Percentiles rank a stretch among this genome's conserved stretches.
Evolutionary conservation across 108 stramenopile species (phyloP).

Genomic region (Fragilaria crotonensis): DNA sequence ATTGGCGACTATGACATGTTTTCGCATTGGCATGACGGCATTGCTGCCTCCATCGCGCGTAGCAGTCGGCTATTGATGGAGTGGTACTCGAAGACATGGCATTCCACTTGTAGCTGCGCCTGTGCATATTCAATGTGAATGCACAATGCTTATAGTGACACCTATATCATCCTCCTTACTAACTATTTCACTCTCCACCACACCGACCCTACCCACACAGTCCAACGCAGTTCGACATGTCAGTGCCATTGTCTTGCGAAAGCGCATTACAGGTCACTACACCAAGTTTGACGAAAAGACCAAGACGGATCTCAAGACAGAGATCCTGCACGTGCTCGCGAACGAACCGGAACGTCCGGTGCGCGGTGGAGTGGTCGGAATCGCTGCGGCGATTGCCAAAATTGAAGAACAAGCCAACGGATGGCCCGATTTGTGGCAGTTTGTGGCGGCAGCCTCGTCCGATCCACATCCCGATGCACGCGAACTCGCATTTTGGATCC

Average conservation of each 20-base stretch:
- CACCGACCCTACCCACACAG: slow-evolving; percentile 11
- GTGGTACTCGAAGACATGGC: too few relatives aligned
- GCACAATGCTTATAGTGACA: too few relatives aligned
- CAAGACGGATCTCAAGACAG: slow-evolving; percentile 50
- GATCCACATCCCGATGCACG: slow-evolving; percentile 64
- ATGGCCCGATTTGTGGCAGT: slow-evolving; percentile 81
- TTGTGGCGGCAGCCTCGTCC: slow-evolving; percentile 57
- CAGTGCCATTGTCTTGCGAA: slow-evolving; percentile 85
- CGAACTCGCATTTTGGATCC: slow-evolving; percentile 88
- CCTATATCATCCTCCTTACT: neutral
- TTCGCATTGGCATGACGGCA: too few relatives aligned
- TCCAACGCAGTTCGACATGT: slow-evolving; percentile 82
- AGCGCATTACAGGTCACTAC: slow-evolving; percentile 78
- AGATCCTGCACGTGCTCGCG: slow-evolving; percentile 65
- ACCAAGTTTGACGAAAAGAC: slow-evolving; percentile 51
- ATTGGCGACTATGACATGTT: too few relatives aligned
- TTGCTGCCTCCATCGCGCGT: too few relatives aligned
- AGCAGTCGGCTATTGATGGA: too few relatives aligned
- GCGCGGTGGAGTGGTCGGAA: slow-evolving; percentile 71
- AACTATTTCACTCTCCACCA: neutral
- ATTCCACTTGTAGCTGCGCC: too few relatives aligned
- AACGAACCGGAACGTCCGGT: slow-evolving; percentile 77
- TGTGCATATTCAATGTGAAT: neutral
- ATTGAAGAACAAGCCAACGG: slow-evolving; percentile 38
- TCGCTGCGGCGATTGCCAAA: slow-evolving; percentile 70